Percentiles rank a stretch among this genome's conserved stretches.
Conservation (phyloP, 345 rosid species). For the Erodium maritimum region DNA sequence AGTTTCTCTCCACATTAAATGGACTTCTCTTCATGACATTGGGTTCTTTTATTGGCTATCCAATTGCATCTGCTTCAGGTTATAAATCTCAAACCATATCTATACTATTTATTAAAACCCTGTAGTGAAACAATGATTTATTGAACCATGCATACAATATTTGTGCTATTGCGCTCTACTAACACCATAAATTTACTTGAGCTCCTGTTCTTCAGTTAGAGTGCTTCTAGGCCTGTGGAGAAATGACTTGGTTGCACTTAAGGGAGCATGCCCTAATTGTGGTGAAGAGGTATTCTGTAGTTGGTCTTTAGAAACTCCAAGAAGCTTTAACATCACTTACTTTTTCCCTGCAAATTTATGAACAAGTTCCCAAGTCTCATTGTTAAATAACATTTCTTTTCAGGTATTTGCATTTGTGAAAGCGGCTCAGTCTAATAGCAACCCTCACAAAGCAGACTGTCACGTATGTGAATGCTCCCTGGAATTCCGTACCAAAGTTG, state of each 20-base stretch:
- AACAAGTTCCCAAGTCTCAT: conserved; percentile 2
- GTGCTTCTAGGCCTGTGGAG: conserved; percentile 83
- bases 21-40: conserved; percentile 52
- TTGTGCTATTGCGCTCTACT: background rate
- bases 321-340: background rate
- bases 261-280: conserved; percentile 90
- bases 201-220: conserved; percentile 33
- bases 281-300: conserved; percentile 73
- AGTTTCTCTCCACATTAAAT: conserved; percentile 39
- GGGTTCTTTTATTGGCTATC: conserved; percentile 61
- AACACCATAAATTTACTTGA: background rate
- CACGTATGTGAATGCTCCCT: conserved; percentile 80
- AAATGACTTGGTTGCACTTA: conserved; percentile 78
- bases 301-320: background rate
- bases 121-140: background rate
- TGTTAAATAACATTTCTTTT: conserved; percentile 7
- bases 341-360: background rate
- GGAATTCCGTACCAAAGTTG: conserved; percentile 77
- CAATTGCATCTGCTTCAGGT: conserved; percentile 79
- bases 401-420: conserved; percentile 89
- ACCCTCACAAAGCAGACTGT: conserved; percentile 78
- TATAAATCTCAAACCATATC: conserved; percentile 2
- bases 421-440: conserved; percentile 43
- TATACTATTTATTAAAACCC: no score
- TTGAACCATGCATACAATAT: background rate